These are phyloP conservation scores for Fusarium sp. DNA, from an alignment of 2,329 filamentous ascomycete genomes.

Conservation along the genomic window DNA sequence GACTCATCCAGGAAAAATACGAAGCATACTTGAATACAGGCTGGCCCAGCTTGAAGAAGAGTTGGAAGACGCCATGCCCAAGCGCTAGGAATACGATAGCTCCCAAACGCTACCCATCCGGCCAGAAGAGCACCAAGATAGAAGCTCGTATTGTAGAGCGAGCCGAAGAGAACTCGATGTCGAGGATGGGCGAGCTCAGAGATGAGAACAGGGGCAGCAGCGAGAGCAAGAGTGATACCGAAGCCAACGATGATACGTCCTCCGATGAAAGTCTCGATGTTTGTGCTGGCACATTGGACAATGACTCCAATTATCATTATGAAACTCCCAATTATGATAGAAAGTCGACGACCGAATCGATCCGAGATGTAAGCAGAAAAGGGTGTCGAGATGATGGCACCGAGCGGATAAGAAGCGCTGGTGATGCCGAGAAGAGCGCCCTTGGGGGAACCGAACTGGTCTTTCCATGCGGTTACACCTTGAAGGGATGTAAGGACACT, in stretches of 20 bases:
- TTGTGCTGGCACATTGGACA: constrained; percentile 11
- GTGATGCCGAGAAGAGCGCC: constrained; percentile 46
- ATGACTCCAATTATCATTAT: constrained; percentile 31
- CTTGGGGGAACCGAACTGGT: constrained; percentile 48
- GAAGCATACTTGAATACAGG: constrained; percentile 18
- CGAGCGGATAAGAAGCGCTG: constrained; percentile 58
- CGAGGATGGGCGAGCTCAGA: constrained; percentile 27
- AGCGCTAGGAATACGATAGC: background rate
- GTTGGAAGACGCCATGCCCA: constrained; percentile 36
- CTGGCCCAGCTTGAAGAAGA: constrained; percentile 20
- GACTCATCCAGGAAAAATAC: constrained; percentile 29
- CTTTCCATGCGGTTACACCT: constrained; percentile 50
- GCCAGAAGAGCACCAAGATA: constrained; percentile 14
- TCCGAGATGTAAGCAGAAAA: constrained; percentile 45
- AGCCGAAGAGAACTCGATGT: constrained; percentile 20
- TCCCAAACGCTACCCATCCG: constrained; percentile 28
- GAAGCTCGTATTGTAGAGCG: constrained; percentile 6
- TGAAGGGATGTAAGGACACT: constrained; percentile 61
- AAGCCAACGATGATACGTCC: constrained; percentile 63
- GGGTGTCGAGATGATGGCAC: constrained; percentile 51
- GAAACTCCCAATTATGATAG: constrained; percentile 40
- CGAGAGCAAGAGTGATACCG: constrained; percentile 62
- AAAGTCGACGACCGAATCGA: constrained; percentile 43
- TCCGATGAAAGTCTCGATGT: constrained; percentile 60
- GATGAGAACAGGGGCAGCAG: constrained; percentile 57